These are phyloP conservation scores for Lepiota venenata DNA, from an alignment of 768 basidiomycete species.

Conservation along the genomic window DNA sequence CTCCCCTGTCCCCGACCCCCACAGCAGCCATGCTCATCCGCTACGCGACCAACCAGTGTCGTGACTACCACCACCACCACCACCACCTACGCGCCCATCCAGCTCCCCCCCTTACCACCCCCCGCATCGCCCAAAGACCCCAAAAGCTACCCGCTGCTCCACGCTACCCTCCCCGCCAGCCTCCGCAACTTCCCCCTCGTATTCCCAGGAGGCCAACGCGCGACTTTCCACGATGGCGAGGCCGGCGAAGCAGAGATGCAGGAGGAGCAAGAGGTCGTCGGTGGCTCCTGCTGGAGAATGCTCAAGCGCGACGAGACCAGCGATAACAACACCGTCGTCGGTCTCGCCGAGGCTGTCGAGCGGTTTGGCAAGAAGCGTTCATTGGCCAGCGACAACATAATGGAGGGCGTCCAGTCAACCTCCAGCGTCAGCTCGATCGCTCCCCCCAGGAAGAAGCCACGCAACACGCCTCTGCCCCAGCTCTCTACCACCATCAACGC, in stretches of 20 bases:
- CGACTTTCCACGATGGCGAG: constrained; percentile 74
- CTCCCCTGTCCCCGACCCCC: neutral
- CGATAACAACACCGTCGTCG: constrained; percentile 51
- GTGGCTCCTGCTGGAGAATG: constrained; percentile 75
- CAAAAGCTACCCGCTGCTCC: constrained; percentile 75
- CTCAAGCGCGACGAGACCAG: constrained; percentile 59
- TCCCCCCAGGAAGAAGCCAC: constrained; percentile 76
- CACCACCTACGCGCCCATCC: constrained; percentile 87
- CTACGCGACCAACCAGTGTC: constrained; percentile 65
- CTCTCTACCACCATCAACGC: constrained; percentile 58
- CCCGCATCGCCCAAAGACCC: constrained; percentile 72
- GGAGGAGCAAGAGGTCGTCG: constrained; percentile 64
- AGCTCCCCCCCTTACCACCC: constrained; percentile 67
- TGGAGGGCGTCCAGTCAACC: constrained; percentile 46
- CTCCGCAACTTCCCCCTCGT: constrained; percentile 73
- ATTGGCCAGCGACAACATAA: constrained; percentile 52
- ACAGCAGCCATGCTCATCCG: constrained; percentile 12
- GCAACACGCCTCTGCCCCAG: constrained; percentile 54
- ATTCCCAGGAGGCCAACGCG: constrained; percentile 78
- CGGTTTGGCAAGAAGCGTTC: constrained; percentile 85
- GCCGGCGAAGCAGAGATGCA: constrained; percentile 63
- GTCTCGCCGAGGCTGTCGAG: constrained; percentile 78
- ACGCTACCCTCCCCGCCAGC: constrained; percentile 70
- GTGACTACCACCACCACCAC: constrained; percentile 92
- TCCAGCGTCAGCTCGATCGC: constrained; percentile 41